Evolutionary conservation across 2,329 filamentous ascomycete genomes (phyloP).

Genomic region (Fusarium scirpi): DNA sequence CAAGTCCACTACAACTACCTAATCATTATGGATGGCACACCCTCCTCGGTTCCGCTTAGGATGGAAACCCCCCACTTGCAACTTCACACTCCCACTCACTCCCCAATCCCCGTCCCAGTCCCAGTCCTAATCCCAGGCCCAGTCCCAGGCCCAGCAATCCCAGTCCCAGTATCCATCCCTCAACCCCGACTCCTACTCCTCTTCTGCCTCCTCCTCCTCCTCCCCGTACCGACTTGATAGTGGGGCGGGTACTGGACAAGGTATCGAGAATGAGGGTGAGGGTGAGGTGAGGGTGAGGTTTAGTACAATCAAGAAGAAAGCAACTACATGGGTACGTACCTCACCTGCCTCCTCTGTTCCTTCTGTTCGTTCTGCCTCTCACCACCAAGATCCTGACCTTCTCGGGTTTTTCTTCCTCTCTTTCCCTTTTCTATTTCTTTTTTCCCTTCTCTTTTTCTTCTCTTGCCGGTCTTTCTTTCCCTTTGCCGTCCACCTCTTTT

Average conservation of each 20-base stretch:
- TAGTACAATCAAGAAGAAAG: slow-evolving; percentile 20
- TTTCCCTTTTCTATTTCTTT: slow-evolving; percentile 49
- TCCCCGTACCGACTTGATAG: slow-evolving; percentile 42
- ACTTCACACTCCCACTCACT: neutral
- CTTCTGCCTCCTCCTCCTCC: slow-evolving; percentile 39
- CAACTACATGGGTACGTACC: slow-evolving; percentile 43
- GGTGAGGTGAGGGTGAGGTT: neutral
- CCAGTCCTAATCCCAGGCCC: neutral
- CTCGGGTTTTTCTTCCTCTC: slow-evolving; percentile 38
- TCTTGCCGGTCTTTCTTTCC: slow-evolving; percentile 41
- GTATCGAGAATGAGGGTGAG: slow-evolving; percentile 41
- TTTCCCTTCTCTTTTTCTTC: slow-evolving; percentile 47
- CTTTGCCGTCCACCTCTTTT: slow-evolving; percentile 49
- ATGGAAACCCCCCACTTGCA: slow-evolving; percentile 5
- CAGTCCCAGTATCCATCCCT: neutral
- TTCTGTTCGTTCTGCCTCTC: slow-evolving; percentile 45
- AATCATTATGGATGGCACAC: slow-evolving; percentile 27
- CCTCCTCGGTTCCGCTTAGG: slow-evolving; percentile 22
- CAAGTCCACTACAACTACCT: neutral
- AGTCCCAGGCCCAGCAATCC: neutral
- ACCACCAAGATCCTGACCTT: slow-evolving; percentile 49
- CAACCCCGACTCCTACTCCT: slow-evolving; percentile 20
- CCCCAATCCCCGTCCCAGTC: neutral
- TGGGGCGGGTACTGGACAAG: slow-evolving; percentile 29
- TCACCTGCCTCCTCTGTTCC: slow-evolving; percentile 45